Base-by-base conservation (phyloP, 495 filamentous ascomycete genomes). In the Penicillium alfredii region DNA sequence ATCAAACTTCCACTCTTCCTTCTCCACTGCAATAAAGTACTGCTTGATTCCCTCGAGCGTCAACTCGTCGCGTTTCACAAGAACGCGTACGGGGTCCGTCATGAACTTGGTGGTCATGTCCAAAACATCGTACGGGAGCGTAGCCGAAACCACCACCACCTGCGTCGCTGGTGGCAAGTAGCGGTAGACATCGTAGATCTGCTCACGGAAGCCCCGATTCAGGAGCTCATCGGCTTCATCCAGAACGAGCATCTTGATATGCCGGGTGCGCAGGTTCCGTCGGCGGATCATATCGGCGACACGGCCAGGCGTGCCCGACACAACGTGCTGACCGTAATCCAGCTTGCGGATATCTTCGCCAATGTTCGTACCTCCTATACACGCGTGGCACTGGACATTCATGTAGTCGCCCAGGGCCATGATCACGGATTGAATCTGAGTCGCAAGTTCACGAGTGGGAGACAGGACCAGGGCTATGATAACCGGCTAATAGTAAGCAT, bases 101-200 rank as follows among this genome's bases (percentile, higher is more conserved):
- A 99, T 99, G 77, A 99, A 99, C 64, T 97, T 97, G 36, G 93
- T 97, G 3, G 92, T 99, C 80, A 99, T 90, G 63, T 99, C 92
- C 36, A 99, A 76, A 11, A 99, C 92, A 63, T 99, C 92, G 66
- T 99, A 88, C 14, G 92, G 92, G 28, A 99, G 79, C 11, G 92
- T 99, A 50, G 92, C 92, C 4, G 92, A 97, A 14, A 99, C 85
- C 14, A 99, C 86, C 8, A 99, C 92, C 24, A 99, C 92, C 66
- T 99, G 92, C 29, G 92, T 99, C 15, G 87, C 84, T 25, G 87
- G 93, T 0, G 92, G 92, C 4, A 99, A 81, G 46, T 94, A 90
- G 45, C 88, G 88, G 72, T 94, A 99, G 30, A 99, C 88, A 53
- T 99, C 92, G 71, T 99, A 97, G 63, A 99, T 99, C 64, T 99